These are phyloP conservation scores for Paecilomyces fulvus DNA, from an alignment of 2,329 filamentous ascomycete species.

Conservation along the genomic window DNA sequence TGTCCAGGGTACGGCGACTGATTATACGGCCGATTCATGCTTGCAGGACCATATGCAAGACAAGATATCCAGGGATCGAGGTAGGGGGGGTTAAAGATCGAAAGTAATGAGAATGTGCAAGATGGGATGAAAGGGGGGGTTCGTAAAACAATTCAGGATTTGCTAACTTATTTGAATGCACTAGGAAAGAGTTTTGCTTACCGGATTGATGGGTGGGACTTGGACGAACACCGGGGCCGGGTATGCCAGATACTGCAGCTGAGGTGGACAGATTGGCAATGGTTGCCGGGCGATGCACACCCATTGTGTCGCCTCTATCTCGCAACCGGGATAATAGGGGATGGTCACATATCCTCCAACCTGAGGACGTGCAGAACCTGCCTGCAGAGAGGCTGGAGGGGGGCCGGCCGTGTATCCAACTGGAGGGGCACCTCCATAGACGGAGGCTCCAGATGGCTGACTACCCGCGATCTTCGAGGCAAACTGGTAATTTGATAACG, in stretches of 20 bases:
- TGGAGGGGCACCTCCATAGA: conserved; percentile 27
- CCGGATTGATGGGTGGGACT: conserved; percentile 18
- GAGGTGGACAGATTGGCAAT: conserved; percentile 12
- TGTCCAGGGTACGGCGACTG: conserved; percentile 29
- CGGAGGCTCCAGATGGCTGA: conserved; percentile 19
- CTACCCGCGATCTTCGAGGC: conserved; percentile 32
- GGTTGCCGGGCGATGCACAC: background rate
- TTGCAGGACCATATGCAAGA: conserved; percentile 10
- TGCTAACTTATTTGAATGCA: background rate
- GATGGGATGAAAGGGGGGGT: background rate
- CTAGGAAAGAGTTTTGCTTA: conserved; percentile 18
- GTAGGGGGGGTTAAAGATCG: conserved; percentile 4
- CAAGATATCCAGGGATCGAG: conserved; percentile 1
- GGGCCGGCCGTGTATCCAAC: conserved; percentile 29
- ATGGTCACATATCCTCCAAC: conserved; percentile 46
- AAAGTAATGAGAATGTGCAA: conserved; percentile 3
- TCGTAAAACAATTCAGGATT: background rate
- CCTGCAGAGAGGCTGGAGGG: conserved; percentile 22
- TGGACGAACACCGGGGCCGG: conserved; percentile 26
- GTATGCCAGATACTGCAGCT: conserved; percentile 50
- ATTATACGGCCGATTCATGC: conserved; percentile 30
- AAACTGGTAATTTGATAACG: conserved; percentile 17
- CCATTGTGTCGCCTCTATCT: background rate
- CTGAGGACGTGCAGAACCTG: conserved; percentile 15
- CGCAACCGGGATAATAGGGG: background rate